These are phyloP conservation scores for Beta corolliflora DNA, from an alignment of 179 eudicot genomes.

Conservation along the genomic window DNA sequence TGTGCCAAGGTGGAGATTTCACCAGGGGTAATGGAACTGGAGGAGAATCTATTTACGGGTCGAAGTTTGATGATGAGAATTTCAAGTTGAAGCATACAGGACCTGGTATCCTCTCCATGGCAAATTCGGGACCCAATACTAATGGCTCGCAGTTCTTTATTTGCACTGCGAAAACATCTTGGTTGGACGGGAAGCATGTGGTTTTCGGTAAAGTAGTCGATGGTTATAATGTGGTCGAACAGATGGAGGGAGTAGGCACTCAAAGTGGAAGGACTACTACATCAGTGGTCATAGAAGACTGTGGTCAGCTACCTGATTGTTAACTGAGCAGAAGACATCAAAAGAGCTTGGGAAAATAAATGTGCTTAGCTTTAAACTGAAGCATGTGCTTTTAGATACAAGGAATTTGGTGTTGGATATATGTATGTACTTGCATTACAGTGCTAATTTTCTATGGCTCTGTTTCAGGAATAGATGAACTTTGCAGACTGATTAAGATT, in stretches of 20 bases:
- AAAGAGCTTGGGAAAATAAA: not conserved
- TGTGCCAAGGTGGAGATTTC: slow-evolving; percentile 80
- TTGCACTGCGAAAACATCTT: slow-evolving; percentile 48
- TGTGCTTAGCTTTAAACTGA: not conserved
- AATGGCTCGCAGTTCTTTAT: slow-evolving; percentile 73
- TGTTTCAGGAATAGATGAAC: not conserved
- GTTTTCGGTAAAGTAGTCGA: slow-evolving; percentile 74
- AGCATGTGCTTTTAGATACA: not conserved
- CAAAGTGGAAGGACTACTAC: slow-evolving; percentile 36
- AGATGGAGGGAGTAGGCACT: slow-evolving; percentile 56
- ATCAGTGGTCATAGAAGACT: slow-evolving; percentile 58
- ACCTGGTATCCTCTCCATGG: slow-evolving; percentile 67
- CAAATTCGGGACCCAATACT: slow-evolving; percentile 63
- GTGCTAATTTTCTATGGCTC: not conserved
- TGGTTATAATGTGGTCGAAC: slow-evolving; percentile 53
- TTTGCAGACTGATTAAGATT: not conserved
- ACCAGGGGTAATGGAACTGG: slow-evolving; percentile 66
- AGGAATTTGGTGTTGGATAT: not conserved
- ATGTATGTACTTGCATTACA: not conserved
- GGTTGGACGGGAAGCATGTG: slow-evolving; percentile 71
- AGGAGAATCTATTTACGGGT: slow-evolving; percentile 70
- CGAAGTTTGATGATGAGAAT: slow-evolving; percentile 59
- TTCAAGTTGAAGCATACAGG: slow-evolving; percentile 67
- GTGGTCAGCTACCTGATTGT: slow-evolving; percentile 47
- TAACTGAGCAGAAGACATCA: slow-evolving; percentile 25